Percentiles rank a stretch among this genome's conserved stretches.
phyloP scores from a whole-genome alignment of 768 basidiomycete genomes.

The Favolaschia claudopus region DNA sequence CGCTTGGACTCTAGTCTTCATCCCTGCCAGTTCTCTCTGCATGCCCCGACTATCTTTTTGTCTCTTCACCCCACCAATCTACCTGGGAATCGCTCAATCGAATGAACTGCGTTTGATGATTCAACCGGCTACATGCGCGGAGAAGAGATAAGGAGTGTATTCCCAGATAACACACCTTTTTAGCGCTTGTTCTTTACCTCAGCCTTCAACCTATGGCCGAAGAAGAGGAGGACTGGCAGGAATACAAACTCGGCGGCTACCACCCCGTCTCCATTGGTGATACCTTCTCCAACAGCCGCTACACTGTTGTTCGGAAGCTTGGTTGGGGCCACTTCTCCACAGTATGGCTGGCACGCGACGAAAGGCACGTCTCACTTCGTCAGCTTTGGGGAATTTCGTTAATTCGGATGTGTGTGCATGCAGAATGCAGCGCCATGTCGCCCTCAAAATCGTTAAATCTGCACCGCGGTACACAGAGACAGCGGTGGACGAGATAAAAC shows the following conservation, averaged over 20 bases:
- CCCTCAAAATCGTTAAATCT: conserved; percentile 79
- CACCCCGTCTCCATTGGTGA: conserved; percentile 45
- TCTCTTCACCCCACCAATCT: neutral
- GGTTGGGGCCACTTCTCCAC: conserved; percentile 61
- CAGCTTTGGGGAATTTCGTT: neutral
- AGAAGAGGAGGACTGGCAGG: conserved; percentile 29
- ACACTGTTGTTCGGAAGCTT: conserved; percentile 61
- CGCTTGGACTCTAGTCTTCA: conserved; percentile 3
- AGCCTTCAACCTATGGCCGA: conserved; percentile 21
- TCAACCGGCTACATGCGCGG: conserved; percentile 6
- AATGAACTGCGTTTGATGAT: conserved; percentile 11
- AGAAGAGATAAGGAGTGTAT: conserved; percentile 21
- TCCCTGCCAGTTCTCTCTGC: no score
- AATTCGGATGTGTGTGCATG: conserved; percentile 49
- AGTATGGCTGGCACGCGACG: conserved; percentile 51
- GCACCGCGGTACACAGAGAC: conserved; percentile 97
- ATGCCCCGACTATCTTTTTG: neutral
- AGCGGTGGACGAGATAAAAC: conserved; percentile 97
- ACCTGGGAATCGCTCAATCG: neutral
- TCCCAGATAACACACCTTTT: conserved; percentile 15
- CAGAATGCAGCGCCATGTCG: conserved; percentile 50
- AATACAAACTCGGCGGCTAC: conserved; percentile 32
- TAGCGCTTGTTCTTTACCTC: neutral
- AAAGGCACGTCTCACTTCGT: conserved; percentile 37
- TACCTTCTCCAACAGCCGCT: conserved; percentile 38